These are phyloP conservation scores for Pseudogymnoascus sp. DNA, from an alignment of 2,329 filamentous ascomycete species.

Conservation along the genomic window DNA sequence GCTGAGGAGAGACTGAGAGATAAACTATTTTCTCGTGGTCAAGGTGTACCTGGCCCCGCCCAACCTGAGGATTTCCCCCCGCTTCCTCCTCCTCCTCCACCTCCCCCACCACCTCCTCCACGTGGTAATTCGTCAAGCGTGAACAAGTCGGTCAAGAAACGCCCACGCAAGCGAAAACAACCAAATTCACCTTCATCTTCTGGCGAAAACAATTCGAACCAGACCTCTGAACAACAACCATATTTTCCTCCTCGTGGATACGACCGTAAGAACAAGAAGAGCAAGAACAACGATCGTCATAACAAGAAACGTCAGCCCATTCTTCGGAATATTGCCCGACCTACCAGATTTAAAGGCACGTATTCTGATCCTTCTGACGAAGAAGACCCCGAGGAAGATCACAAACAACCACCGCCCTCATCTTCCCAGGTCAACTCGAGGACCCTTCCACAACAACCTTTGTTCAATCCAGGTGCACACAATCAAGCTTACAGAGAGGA, in stretches of 20 bases:
- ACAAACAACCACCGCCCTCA: background rate
- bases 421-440: background rate
- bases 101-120: background rate
- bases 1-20: slow-evolving; percentile 23
- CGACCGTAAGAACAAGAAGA: background rate
- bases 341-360: background rate
- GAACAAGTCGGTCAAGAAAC: background rate
- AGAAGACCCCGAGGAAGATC: background rate
- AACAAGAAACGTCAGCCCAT: too few species aligned
- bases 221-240: background rate
- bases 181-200: background rate
- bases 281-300: too few species aligned
- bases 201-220: too few species aligned
- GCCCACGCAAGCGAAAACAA: background rate
- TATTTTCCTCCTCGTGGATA: background rate
- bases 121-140: background rate
- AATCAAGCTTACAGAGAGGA: background rate
- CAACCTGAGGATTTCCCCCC: background rate
- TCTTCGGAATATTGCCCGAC: too few species aligned
- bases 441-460: background rate
- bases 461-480: background rate
- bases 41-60: slow-evolving; percentile 5
- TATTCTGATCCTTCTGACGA: background rate
- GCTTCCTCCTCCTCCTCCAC: background rate
- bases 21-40: slow-evolving; percentile 14